These are phyloP conservation scores for Coniochaeta pulveracea DNA, from an alignment of 2,329 filamentous ascomycete species.

Conservation along the genomic window DNA sequence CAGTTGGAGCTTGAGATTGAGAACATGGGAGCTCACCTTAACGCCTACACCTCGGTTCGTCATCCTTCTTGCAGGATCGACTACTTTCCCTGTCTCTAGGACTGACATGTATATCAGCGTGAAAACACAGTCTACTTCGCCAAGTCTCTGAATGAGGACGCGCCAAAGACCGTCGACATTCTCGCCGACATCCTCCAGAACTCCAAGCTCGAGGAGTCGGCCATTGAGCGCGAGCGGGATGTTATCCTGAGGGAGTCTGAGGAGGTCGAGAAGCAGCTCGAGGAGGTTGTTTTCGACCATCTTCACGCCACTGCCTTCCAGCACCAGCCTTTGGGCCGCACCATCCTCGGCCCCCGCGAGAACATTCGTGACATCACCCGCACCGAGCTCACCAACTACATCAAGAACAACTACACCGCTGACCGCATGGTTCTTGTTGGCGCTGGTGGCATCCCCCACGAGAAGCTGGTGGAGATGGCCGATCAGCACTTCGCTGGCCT, in stretches of 20 bases:
- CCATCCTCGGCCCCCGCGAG: slow-evolving; percentile 93
- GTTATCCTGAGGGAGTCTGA: slow-evolving; percentile 98
- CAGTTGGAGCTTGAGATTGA: slow-evolving; percentile 99
- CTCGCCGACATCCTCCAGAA: slow-evolving; percentile 98
- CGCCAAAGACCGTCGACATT: slow-evolving; percentile 93
- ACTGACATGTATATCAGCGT: too few species aligned
- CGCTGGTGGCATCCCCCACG: slow-evolving; percentile 85
- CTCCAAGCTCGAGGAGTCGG: slow-evolving; percentile 88
- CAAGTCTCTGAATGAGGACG: slow-evolving; percentile 97
- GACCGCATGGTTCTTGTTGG: slow-evolving; percentile 99
- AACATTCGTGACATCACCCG: slow-evolving; percentile 96
- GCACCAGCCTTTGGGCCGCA: slow-evolving; percentile 89
- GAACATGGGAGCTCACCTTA: slow-evolving; percentile 99
- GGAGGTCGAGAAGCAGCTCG: slow-evolving; percentile 99
- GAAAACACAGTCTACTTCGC: slow-evolving; percentile 99
- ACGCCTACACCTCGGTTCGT: slow-evolving; percentile 93
- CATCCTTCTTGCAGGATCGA: too few species aligned
- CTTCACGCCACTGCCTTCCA: slow-evolving; percentile 97
- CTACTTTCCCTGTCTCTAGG: too few species aligned
- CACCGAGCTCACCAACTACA: slow-evolving; percentile 86
- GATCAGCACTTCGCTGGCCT: slow-evolving; percentile 89
- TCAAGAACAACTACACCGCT: slow-evolving; percentile 99
- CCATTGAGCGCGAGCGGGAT: slow-evolving; percentile 95
- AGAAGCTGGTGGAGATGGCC: slow-evolving; percentile 87
- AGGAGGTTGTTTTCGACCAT: slow-evolving; percentile 99